Evolutionary conservation across 1,284 basidiomycete species (phyloP).

Genomic region (Psilocybe mexicana): DNA sequence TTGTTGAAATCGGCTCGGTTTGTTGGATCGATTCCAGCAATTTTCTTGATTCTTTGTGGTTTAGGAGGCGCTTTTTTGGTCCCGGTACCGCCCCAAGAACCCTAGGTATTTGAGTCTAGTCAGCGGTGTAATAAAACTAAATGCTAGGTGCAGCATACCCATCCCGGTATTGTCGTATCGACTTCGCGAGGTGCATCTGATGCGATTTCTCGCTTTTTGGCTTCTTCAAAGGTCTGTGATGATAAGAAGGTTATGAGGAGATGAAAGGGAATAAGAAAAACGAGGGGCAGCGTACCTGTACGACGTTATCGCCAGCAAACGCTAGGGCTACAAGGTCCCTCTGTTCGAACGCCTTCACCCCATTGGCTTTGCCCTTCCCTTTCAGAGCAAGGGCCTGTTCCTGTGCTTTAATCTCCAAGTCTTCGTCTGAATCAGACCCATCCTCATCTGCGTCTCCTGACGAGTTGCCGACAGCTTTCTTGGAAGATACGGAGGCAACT

Average conservation of each 20-base stretch:
- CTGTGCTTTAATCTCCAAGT: slow-evolving; percentile 71
- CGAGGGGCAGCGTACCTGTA: slow-evolving; percentile 55
- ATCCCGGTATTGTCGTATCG: slow-evolving; percentile 92
- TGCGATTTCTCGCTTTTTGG: slow-evolving; percentile 78
- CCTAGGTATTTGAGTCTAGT: slow-evolving; percentile 46
- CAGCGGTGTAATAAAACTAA: background rate
- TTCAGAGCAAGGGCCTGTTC: slow-evolving; percentile 48
- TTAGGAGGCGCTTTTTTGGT: slow-evolving; percentile 38
- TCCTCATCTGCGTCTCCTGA: slow-evolving; percentile 51
- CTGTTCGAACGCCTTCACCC: slow-evolving; percentile 75
- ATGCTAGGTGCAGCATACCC: slow-evolving; percentile 57
- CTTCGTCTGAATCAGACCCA: slow-evolving; percentile 22
- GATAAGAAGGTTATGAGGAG: slow-evolving; percentile 10
- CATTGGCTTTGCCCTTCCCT: slow-evolving; percentile 46
- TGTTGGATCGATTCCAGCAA: slow-evolving; percentile 77
- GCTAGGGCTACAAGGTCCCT: slow-evolving; percentile 90
- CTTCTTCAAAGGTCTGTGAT: slow-evolving; percentile 78
- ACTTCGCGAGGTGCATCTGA: slow-evolving; percentile 84
- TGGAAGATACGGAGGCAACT: background rate
- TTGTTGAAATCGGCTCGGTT: slow-evolving; percentile 84
- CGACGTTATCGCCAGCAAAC: slow-evolving; percentile 96
- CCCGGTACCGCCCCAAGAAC: slow-evolving; percentile 89
- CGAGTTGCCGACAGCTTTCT: slow-evolving; percentile 4
- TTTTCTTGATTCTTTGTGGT: slow-evolving; percentile 66
- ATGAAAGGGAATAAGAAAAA: slow-evolving; percentile 1